Conservation (phyloP, 2,329 filamentous ascomycete species). For the Hypoxylon rubiginosum region DNA sequence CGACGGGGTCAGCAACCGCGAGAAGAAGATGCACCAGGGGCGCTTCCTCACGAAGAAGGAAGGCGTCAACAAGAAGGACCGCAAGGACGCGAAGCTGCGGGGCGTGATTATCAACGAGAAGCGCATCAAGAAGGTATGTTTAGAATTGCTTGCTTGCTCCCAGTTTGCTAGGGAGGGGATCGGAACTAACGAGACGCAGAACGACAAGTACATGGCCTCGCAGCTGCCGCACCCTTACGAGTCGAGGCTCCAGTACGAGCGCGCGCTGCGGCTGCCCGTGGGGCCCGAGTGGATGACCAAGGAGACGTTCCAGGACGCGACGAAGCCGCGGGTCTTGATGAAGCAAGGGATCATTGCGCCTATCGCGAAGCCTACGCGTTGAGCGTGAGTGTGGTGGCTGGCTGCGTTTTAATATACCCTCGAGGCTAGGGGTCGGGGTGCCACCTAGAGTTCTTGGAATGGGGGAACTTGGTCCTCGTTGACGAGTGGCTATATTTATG, state of each 20-base stretch:
- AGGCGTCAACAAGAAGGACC: slow-evolving; percentile 80
- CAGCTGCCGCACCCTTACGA: slow-evolving; percentile 92
- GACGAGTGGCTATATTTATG: background rate
- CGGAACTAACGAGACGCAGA: slow-evolving; percentile 63
- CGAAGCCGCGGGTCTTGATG: slow-evolving; percentile 88
- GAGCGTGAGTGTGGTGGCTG: background rate
- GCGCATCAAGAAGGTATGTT: slow-evolving; percentile 81
- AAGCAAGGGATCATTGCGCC: slow-evolving; percentile 92
- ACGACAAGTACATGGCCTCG: slow-evolving; percentile 86
- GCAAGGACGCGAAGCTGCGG: slow-evolving; percentile 85
- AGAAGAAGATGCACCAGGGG: slow-evolving; percentile 73
- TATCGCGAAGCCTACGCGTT: slow-evolving; percentile 79
- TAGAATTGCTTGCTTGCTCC: background rate
- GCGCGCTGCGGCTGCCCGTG: slow-evolving; percentile 85
- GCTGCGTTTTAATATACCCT: background rate
- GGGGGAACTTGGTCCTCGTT: too few species aligned
- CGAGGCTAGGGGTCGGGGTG: background rate
- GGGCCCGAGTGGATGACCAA: slow-evolving; percentile 98
- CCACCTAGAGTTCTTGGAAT: too few species aligned
- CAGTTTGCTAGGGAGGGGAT: slow-evolving; percentile 11
- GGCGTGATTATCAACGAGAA: slow-evolving; percentile 95
- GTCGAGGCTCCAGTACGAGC: slow-evolving; percentile 88
- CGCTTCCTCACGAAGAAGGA: slow-evolving; percentile 75
- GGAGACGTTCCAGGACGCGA: slow-evolving; percentile 89
- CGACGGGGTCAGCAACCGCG: slow-evolving; percentile 79